Base-by-base conservation (phyloP, 257 asterid species). In the Solanum rostratum region DNA sequence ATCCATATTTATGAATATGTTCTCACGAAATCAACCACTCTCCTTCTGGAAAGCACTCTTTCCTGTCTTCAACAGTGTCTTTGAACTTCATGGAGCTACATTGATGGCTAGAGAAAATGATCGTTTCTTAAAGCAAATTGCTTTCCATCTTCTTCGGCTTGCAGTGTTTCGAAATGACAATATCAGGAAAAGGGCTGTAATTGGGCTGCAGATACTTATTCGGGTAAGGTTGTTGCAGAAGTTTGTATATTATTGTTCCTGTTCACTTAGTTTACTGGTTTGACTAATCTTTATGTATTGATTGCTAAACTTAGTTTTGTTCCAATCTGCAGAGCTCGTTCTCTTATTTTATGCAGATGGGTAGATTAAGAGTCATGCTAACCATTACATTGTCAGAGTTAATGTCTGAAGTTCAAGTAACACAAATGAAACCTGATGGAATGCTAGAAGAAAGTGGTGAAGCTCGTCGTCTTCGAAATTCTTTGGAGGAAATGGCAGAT, bases 381-480 rank as follows among this genome's bases (percentile, higher is more conserved):
- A 97, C 98, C 57, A 97, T 97, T 83, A 97, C 99, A 33, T 86
- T 97, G 84, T 97, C 99, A 13, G 99, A 97, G 92, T 90, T 97
- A 93, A 97, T 95, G 98, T 97, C 99, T 87, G 99, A 97, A 89
- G 98, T 97, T 86, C 98, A 92, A 93, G 97, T 97, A 83, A 97
- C 98, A 45, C 98, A 92, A 87, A 94, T 94, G 97, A 97, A 88
- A 88, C 86, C 97, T 85, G 99, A 97, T 88, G 98, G 99, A 85
- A 93, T 90, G 68, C 92, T 95, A 81, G 98, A 97, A 89, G 97
- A 97, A 93, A 97, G 94, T 88, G 96, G 98, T 37, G 98, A 97
- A 90, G 98, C 98, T 63, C 88, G 92, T 76, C 97, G 98, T 82
- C 97, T 97, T 85, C 93, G 98, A 71, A 95, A 90, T 85, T 97